Base-by-base conservation (phyloP, 1,139 yeast species). In the Geotrichum klebahnii region DNA sequence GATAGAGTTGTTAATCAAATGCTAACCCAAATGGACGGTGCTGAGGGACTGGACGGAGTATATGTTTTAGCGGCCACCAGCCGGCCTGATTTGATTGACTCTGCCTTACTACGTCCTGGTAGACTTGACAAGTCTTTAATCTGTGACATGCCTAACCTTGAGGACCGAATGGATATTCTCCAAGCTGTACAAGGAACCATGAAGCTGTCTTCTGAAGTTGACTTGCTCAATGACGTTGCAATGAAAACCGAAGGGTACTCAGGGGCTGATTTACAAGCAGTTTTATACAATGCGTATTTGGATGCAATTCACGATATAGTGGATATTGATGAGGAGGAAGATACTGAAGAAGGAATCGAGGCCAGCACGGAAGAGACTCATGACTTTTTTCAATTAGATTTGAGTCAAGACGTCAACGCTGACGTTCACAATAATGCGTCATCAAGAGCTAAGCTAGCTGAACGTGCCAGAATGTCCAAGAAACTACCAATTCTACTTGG, bases 1-100 rank as follows among this genome's bases (percentile, higher is more conserved):
- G 98, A 92, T 66, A 78, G 98, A 62, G 97, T 92, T 37, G 98
- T 92, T 36, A 94, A 94, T 67, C 98, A 92, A 65, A 80, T 92
- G 82, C 78, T 92, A 62, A 92, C 98, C 0, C 97, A 94, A 66
- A 89, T 92, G 96, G 99, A 92, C 68, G 99, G 99, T 70, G 97
- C 97, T 1, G 98, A 92, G 67, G 97, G 97, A 0, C 72, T 90
- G 33, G 97, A 90, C 61, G 97, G 97, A 0, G 98, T 94, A 2
- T 92, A 92, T 63, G 96, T 94, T 0, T 73, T 92, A 29, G 98
- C 97, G 0, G 98, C 98, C 0, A 94, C 98, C 0, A 82, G 92
- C 61, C 76, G 98, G 60, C 97, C 97, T 0, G 97, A 92, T 63
- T 75, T 92, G 61, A 90, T 94, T 59, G 99, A 92, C 67, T 83